Percentiles rank a stretch among this genome's conserved stretches.
These are phyloP conservation scores for Dissoconium aciculare DNA, from an alignment of 2,329 filamentous ascomycete species.

Conservation along the genomic window DNA sequence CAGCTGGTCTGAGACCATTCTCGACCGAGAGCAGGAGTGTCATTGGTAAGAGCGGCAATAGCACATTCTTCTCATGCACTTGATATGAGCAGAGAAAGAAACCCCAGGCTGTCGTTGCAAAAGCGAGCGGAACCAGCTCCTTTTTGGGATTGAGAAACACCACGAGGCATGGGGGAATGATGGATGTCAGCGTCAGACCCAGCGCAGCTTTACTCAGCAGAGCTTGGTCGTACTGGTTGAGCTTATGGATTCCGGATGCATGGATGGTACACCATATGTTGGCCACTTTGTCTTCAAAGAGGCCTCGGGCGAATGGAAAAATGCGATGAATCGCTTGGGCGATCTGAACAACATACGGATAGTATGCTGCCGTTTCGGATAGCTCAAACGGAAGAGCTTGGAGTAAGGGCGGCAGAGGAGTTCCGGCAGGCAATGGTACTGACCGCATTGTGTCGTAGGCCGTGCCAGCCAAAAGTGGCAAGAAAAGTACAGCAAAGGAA, in stretches of 20 bases:
- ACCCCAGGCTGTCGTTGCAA: slow-evolving; percentile 79
- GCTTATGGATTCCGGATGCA: slow-evolving; percentile 58
- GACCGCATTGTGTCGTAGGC: slow-evolving; percentile 52
- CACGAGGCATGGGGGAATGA: slow-evolving; percentile 63
- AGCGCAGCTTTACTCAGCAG: slow-evolving; percentile 66
- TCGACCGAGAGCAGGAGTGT: slow-evolving; percentile 69
- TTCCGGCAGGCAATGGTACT: slow-evolving; percentile 41
- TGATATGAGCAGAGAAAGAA: slow-evolving; percentile 98
- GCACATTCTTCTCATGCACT: slow-evolving; percentile 93
- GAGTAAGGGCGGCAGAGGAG: slow-evolving; percentile 40
- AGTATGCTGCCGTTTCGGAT: slow-evolving; percentile 50
- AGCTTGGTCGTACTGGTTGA: slow-evolving; percentile 55
- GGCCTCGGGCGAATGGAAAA: slow-evolving; percentile 85
- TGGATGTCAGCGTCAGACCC: slow-evolving; percentile 56
- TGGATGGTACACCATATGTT: slow-evolving; percentile 96
- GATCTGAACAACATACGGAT: slow-evolving; percentile 61
- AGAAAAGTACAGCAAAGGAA: slow-evolving; percentile 59
- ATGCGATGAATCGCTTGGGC: slow-evolving; percentile 79
- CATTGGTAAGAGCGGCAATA: slow-evolving; percentile 86
- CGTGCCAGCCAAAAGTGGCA: slow-evolving; percentile 60
- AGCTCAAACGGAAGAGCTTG: slow-evolving; percentile 47
- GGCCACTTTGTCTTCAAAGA: slow-evolving; percentile 98
- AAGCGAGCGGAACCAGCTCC: slow-evolving; percentile 60
- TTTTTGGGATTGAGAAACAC: slow-evolving; percentile 67
- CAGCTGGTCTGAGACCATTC: slow-evolving; percentile 60